Conservation (phyloP, 371 early-diverging fungal genomes). For the Capniomyces stellatus region DNA sequence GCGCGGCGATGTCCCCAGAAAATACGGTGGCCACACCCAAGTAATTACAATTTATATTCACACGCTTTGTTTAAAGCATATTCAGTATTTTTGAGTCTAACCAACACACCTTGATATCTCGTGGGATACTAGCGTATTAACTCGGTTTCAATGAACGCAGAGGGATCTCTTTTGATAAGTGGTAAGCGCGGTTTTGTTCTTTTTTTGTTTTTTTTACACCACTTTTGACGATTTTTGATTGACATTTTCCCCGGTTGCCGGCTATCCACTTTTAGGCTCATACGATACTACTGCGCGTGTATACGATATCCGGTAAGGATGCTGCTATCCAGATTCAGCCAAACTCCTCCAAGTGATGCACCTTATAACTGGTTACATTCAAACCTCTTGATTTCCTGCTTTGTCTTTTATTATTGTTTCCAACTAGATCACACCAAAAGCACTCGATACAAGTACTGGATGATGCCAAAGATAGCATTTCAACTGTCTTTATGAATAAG, state of each 20-base stretch:
- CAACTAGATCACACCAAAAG: not conserved
- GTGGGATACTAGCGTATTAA: conserved; percentile 69
- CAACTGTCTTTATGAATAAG: conserved; percentile 44
- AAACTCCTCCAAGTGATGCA: too few relatives aligned
- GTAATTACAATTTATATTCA: not conserved
- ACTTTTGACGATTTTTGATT: not conserved
- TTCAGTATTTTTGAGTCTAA: too few relatives aligned
- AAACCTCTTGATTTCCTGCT: not conserved
- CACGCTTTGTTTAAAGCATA: too few relatives aligned
- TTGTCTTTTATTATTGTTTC: not conserved
- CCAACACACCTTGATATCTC: too few relatives aligned
- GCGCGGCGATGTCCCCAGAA: conserved; percentile 44
- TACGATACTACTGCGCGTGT: conserved; percentile 68
- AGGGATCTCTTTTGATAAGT: conserved; percentile 53
- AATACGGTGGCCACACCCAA: conserved; percentile 55
- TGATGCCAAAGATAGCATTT: conserved; percentile 70
- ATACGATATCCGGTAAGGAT: conserved; percentile 59
- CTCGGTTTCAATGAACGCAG: conserved; percentile 56
- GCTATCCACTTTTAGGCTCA: conserved; percentile 16
- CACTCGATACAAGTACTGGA: conserved; percentile 60
- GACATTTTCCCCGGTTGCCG: too few relatives aligned
- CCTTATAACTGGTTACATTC: not conserved
- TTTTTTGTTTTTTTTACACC: not conserved
- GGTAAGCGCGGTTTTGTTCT: conserved; percentile 17
- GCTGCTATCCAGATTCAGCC: too few relatives aligned